Base-by-base conservation (phyloP, 108 stramenopile species). In the Hondaea fermentalgiana region DNA sequence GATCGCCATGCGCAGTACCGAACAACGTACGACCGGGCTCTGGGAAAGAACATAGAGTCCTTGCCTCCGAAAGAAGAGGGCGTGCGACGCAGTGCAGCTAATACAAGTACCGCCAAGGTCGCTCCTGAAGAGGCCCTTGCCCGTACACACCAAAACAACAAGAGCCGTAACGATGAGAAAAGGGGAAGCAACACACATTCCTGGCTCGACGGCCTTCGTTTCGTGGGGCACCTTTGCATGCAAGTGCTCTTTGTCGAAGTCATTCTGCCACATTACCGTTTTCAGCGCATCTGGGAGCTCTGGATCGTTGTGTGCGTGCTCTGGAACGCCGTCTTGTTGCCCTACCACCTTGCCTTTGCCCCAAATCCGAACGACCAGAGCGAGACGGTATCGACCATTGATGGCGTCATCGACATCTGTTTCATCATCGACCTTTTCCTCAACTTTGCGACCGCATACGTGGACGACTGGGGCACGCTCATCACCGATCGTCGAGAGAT, bases 361-460 rank as follows among this genome's bases (percentile, higher is more conserved):
- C 76, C 76, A 0, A 45, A 58, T 19, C 71, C 90, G 72, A 51
- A 90, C 47, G 72, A 35, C 16, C 49, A 57, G 44, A 64, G 49
- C 21, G 28, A 12, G 59, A 72, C 44, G 10, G 59, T 55, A 87
- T 8, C 42, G 49, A 8, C 57, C 0, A 44, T 93, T 14, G 91
- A 93, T 4, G 60, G 42, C 19, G 10, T 58, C 60, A 49, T 93
- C 12, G 90, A 90, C 89, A 58, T 59, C 8, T 49, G 89, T 16
- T 94, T 94, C 60, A 44, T 90, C 16, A 25, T 90, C 5, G 94
- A 94, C 72, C 60, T 94, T 49, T 8, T 90, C 19, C 51, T 94
- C 58, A 93, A 87, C 59, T 91, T 94, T 4, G 51, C 90, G 87
- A 94, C 92, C 51, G 92, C 92, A 49, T 92, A 92, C 71, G 25